Percentiles rank a stretch among this genome's conserved stretches.
Conservation (phyloP, 169 alveolate species). For the Eimeria necatrix region DNA sequence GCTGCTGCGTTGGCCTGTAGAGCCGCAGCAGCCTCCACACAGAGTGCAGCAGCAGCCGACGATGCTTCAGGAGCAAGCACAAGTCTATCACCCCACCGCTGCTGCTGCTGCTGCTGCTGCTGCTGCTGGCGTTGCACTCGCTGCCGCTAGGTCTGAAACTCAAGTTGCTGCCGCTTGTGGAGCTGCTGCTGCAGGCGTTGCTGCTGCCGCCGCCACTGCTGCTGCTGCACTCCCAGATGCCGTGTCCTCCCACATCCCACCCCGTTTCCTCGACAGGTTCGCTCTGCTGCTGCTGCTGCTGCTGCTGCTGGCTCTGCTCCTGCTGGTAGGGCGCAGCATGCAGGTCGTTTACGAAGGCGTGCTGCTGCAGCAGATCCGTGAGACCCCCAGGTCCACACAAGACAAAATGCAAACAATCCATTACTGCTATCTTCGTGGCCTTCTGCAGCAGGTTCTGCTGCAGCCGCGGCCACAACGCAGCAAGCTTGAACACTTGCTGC, state of each 20-base stretch:
- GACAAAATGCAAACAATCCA: slow-evolving; percentile 37
- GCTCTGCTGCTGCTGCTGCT: neutral
- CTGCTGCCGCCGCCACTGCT: slow-evolving; percentile 52
- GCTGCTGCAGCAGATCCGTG: slow-evolving; percentile 61
- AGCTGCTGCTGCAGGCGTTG: neutral
- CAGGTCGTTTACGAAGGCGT: slow-evolving; percentile 27
- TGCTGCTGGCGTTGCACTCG: neutral
- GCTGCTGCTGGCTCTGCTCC: slow-evolving; percentile 16
- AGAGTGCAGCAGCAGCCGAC: slow-evolving; percentile 53
- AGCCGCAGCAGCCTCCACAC: slow-evolving; percentile 52
- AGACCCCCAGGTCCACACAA: slow-evolving; percentile 64
- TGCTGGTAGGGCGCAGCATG: slow-evolving; percentile 57
- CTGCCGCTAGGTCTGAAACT: neutral
- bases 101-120: slow-evolving; percentile 59
- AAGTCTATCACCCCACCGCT: neutral
- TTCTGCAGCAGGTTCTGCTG: slow-evolving; percentile 53
- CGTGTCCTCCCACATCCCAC: slow-evolving; percentile 20
- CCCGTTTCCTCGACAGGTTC: neutral
- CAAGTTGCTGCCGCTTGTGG: neutral
- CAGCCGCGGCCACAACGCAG: slow-evolving; percentile 63
- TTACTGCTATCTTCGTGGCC: slow-evolving; percentile 1
- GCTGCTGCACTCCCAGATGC: slow-evolving; percentile 37
- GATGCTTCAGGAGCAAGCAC: slow-evolving; percentile 20
- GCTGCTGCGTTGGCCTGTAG: slow-evolving; percentile 59
- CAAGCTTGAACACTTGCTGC: slow-evolving; percentile 56